phyloP scores from a whole-genome alignment of 1,284 basidiomycete species.

The Sporisorium scitamineum region DNA sequence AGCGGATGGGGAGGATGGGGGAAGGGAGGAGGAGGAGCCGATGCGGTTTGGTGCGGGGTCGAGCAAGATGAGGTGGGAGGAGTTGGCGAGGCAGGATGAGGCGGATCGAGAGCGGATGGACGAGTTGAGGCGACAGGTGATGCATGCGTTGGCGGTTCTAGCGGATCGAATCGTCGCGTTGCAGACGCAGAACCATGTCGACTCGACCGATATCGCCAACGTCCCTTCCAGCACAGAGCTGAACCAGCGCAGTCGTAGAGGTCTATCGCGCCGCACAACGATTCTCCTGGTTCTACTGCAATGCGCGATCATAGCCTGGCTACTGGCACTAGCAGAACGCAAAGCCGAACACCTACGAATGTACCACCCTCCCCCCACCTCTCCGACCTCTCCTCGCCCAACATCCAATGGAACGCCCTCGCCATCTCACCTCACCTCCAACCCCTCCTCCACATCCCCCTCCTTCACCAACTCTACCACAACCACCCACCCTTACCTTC shows the following conservation, averaged over 20 bases:
- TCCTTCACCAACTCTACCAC: conserved; percentile 4
- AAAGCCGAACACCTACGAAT: conserved; percentile 33
- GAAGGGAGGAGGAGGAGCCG: background rate
- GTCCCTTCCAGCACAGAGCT: background rate
- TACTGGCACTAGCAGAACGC: conserved; percentile 19
- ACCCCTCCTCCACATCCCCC: conserved; percentile 23
- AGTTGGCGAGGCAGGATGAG: background rate
- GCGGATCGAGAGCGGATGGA: conserved; percentile 9
- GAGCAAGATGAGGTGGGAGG: background rate
- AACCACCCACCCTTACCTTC: conserved; percentile 21
- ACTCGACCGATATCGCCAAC: background rate
- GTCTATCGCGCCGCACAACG: background rate
- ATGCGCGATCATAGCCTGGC: conserved; percentile 20
- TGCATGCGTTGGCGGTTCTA: conserved; percentile 18
- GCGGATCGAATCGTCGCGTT: conserved; percentile 25
- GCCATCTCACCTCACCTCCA: conserved; percentile 16
- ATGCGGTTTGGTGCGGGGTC: background rate
- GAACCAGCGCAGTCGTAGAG: background rate
- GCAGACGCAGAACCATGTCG: background rate
- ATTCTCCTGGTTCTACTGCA: conserved; percentile 11
- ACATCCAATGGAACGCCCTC: conserved; percentile 22
- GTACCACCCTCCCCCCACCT: conserved; percentile 2
- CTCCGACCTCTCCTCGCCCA: background rate
- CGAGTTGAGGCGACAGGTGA: conserved; percentile 19
- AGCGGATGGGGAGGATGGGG: background rate